Evolutionary conservation across 768 basidiomycete genomes (phyloP).

Genomic region (Hortiboletus flavorubellus): DNA sequence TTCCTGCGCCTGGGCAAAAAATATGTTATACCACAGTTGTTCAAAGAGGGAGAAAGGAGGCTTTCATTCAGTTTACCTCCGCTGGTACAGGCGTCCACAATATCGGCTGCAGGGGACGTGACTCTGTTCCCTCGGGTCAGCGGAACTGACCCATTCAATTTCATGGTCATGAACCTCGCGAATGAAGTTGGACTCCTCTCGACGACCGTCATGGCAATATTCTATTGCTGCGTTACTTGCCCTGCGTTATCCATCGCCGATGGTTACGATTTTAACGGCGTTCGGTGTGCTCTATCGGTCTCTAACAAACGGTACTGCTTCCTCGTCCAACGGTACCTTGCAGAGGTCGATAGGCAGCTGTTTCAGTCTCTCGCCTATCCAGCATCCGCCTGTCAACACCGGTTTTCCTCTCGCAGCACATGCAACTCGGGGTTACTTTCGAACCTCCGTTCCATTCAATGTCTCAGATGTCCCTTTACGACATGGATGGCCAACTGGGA

Average conservation of each 20-base stretch:
- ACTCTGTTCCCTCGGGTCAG: constrained; percentile 6
- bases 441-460: background rate
- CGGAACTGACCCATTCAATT: constrained; percentile 10
- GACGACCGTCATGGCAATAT: background rate
- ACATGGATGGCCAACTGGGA: constrained; percentile 3
- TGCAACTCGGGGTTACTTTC: background rate
- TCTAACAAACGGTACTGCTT: background rate
- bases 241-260: background rate
- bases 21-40: constrained; percentile 9
- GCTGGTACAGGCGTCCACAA: background rate
- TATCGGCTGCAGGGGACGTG: background rate
- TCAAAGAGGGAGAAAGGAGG: constrained; percentile 7
- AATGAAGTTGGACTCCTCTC: constrained; percentile 10
- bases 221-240: constrained; percentile 9
- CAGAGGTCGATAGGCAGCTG: background rate
- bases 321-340: constrained; percentile 1
- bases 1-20: constrained; percentile 17
- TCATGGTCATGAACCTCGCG: constrained; percentile 14
- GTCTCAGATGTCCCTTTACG: background rate
- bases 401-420: background rate
- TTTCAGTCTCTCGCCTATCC: background rate
- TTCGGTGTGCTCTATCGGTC: background rate
- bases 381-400: background rate
- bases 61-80: background rate
- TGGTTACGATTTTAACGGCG: constrained; percentile 11